Evolutionary conservation across 2,329 filamentous ascomycete species (phyloP).

Genomic region (Fusarium brachygibbosum): DNA sequence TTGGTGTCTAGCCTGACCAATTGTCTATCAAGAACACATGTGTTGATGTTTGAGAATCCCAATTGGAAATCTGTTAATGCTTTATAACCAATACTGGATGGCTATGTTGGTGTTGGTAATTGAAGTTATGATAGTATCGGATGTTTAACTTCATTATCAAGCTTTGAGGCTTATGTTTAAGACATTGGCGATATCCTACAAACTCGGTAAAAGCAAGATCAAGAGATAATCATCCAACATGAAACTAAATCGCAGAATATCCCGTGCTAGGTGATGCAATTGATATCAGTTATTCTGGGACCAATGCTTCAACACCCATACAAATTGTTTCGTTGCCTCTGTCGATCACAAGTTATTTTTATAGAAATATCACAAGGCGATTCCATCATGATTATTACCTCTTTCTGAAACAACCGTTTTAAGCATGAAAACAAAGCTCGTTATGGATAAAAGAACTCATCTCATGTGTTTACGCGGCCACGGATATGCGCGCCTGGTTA

Average conservation of each 20-base stretch:
- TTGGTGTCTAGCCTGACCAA: background rate
- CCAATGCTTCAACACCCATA: background rate
- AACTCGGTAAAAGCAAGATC: background rate
- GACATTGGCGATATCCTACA: background rate
- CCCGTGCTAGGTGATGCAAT: background rate
- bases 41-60: background rate
- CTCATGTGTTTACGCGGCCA: slow-evolving; percentile 11
- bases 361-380: background rate
- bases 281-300: background rate
- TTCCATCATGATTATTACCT: background rate
- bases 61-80: background rate
- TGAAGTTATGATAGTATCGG: background rate
- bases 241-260: background rate
- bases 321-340: background rate
- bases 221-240: background rate
- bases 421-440: slow-evolving; percentile 17
- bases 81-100: no score
- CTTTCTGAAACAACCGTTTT: slow-evolving; percentile 6
- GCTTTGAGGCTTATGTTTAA: background rate
- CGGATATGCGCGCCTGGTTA: slow-evolving; percentile 12
- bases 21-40: background rate
- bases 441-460: slow-evolving; percentile 9
- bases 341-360: background rate
- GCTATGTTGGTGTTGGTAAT: no score
- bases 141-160: background rate